Conservation (phyloP, 495 filamentous ascomycete species). For the Xylaria curta region DNA sequence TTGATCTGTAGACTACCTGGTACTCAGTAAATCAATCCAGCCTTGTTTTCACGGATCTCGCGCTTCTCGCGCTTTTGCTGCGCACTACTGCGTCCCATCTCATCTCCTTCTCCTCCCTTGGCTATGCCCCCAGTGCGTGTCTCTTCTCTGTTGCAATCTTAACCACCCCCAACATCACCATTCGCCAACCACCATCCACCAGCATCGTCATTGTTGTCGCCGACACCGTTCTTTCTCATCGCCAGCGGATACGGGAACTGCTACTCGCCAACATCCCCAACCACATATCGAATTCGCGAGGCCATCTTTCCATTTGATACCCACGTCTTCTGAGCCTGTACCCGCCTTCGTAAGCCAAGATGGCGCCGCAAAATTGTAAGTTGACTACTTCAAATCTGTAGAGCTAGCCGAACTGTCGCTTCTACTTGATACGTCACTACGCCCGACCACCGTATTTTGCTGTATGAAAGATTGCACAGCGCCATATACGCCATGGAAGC, state of each 20-base stretch:
- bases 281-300: neutral
- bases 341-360: conserved; percentile 15
- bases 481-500: neutral
- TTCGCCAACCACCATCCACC: neutral
- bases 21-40: conserved; percentile 3
- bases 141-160: conserved; percentile 2
- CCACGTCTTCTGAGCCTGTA: neutral
- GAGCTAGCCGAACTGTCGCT: neutral
- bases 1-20: too few relatives aligned
- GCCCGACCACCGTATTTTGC: neutral
- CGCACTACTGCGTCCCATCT: neutral
- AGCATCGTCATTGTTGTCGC: neutral
- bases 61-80: neutral
- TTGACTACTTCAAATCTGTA: conserved; percentile 18
- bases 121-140: neutral
- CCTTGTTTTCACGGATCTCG: conserved; percentile 6
- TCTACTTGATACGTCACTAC: neutral
- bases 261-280: neutral
- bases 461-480: neutral
- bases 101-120: neutral
- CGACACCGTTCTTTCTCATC: neutral
- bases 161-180: conserved; percentile 1
- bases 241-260: neutral
- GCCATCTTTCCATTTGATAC: neutral
- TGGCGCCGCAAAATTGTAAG: conserved; percentile 42